phyloP scores from a whole-genome alignment of 202 grass and related monocot species.

The Zizania palustris region DNA sequence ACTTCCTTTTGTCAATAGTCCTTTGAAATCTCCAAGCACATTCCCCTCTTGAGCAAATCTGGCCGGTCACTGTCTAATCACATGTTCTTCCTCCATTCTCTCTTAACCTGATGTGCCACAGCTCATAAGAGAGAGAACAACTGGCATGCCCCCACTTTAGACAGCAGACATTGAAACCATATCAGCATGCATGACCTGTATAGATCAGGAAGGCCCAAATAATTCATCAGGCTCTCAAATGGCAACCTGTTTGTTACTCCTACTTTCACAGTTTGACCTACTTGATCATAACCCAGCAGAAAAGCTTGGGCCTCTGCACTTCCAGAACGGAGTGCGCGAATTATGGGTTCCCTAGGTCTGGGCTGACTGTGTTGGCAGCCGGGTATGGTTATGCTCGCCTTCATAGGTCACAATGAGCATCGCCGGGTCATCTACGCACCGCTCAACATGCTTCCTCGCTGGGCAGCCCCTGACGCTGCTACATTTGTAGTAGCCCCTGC shows the following conservation, averaged over 20 bases:
- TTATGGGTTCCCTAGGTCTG: slow-evolving; percentile 40
- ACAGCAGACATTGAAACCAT: slow-evolving; percentile 18
- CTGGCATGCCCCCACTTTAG: slow-evolving; percentile 35
- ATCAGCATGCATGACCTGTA: slow-evolving; percentile 12
- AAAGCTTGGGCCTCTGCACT: not conserved
- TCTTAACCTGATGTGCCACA: slow-evolving; percentile 26
- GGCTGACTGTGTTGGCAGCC: slow-evolving; percentile 53
- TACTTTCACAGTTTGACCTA: slow-evolving; percentile 11
- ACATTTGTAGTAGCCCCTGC: slow-evolving; percentile 99
- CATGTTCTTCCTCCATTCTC: slow-evolving; percentile 38
- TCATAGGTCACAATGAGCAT: slow-evolving; percentile 96
- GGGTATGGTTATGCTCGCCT: slow-evolving; percentile 86
- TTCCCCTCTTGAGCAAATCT: slow-evolving; percentile 33
- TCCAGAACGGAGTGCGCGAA: slow-evolving; percentile 8
- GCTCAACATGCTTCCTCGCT: slow-evolving; percentile 91
- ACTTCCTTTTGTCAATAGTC: slow-evolving; percentile 34
- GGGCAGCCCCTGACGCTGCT: slow-evolving; percentile 95
- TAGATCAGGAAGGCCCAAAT: slow-evolving; percentile 38
- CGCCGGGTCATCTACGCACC: slow-evolving; percentile 83
- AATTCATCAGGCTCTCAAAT: slow-evolving; percentile 38
- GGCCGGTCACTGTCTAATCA: slow-evolving; percentile 11
- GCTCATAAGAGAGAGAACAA: slow-evolving; percentile 34
- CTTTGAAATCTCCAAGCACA: slow-evolving; percentile 36
- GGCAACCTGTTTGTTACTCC: slow-evolving; percentile 11
- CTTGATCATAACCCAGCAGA: not conserved